Evolutionary conservation across 768 basidiomycete species (phyloP), one percentile per base, ranked within the genome.

Genomic region (Suillus occidentalis): DNA sequence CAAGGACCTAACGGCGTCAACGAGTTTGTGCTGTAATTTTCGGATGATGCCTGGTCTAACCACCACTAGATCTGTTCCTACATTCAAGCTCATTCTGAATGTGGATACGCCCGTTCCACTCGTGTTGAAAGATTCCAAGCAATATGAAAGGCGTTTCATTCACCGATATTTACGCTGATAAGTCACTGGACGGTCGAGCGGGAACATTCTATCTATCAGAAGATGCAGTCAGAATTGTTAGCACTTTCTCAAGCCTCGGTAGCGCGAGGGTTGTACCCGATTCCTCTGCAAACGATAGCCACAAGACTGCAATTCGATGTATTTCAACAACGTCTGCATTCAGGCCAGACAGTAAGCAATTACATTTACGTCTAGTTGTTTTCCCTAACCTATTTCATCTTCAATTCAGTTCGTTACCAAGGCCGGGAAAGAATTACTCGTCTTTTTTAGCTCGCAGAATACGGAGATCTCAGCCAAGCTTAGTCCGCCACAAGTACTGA

Each of bases 121-220:
- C 1, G 66, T 76, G 31, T 74, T 90, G 39, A 73, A 79, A 50
- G 82, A 85, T 58, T 65, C 76, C 9, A 69, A 75, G n/a, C 36
- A 72, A 77, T 36, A 70, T 77, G 52, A 71, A 77, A 40, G 68
- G 69, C 5, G 71, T 69, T 37, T 68, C 75, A 31, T 78, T 80
- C 49, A 75, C 80, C 20, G 81, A 83, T 43, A 73, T 77, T 22
- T 70, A 79, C 39, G 72, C 82, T 43, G 75, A 72, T 22, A 79
- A 77, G 16, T 70, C 70, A 47, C 72, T 70, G 14, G 80, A 72
- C 40, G 81, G 80, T 20, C 81, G 82, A 10, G 82, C 88, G 1
- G 90, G 88, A 22, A 83, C 87, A 68, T 90, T 91, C 69, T 90
- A 89, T 70, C 75, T 74, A 45, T 72, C 76, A 37, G 71, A 81